A percentile compares a stretch with the other conserved stretches of the same genome.
Evolutionary conservation across 106 monocot species (phyloP).

Genomic region (Posidonia australis): DNA sequence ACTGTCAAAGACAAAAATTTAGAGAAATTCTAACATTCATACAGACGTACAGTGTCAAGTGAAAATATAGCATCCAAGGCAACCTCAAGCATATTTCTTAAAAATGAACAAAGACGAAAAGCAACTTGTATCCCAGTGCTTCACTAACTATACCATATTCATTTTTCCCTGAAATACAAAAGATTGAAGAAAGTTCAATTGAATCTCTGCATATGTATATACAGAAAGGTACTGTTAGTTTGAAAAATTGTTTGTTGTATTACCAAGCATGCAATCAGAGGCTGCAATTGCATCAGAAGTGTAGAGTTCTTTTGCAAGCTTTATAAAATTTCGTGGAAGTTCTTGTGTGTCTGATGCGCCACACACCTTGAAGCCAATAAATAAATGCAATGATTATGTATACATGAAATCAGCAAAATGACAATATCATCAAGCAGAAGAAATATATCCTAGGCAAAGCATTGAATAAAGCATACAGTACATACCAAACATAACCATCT

Average conservation of each 20-base stretch:
- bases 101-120: slow-evolving; percentile 94
- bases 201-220: background rate
- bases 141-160: slow-evolving; percentile 95
- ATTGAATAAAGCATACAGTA: background rate
- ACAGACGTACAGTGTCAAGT: no score
- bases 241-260: background rate
- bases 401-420: background rate
- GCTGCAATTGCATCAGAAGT: slow-evolving; percentile 97
- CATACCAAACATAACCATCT: slow-evolving; percentile 94
- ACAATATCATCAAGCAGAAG: background rate
- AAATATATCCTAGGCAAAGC: background rate
- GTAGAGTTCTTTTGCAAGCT: no score
- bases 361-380: no score
- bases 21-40: no score
- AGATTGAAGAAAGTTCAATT: background rate
- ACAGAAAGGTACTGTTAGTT: background rate
- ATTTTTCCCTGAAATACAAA: slow-evolving; percentile 65
- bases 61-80: background rate
- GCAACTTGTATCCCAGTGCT: slow-evolving; percentile 86
- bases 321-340: no score
- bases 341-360: no score
- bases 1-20: slow-evolving; percentile 24
- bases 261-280: slow-evolving; percentile 99
- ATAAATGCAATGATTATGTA: slow-evolving; percentile 73
- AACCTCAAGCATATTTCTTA: slow-evolving; percentile 98